Conservation (phyloP, 1,139 yeast species). For the Debaryomyces coudertii region DNA sequence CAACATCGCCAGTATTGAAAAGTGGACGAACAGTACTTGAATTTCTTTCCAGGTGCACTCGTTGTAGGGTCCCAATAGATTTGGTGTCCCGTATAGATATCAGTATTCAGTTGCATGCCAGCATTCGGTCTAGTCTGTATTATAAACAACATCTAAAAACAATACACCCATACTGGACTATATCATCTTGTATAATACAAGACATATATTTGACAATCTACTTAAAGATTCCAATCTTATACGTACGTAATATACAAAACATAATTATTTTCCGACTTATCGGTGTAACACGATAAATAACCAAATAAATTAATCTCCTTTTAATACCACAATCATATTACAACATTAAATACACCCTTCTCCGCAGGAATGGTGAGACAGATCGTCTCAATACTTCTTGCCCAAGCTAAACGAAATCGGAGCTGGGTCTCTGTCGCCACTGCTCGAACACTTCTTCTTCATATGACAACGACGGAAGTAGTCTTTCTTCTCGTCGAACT, state of each 20-base stretch:
- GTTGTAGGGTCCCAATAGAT: background rate
- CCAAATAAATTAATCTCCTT: slow-evolving; percentile 5
- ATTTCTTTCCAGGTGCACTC: background rate
- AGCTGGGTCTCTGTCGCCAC: slow-evolving; percentile 29
- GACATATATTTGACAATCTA: slow-evolving; percentile 7
- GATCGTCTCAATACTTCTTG: slow-evolving; percentile 22
- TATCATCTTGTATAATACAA: slow-evolving; percentile 6
- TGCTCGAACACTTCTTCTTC: slow-evolving; percentile 24
- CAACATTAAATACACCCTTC: slow-evolving; percentile 2
- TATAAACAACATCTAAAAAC: background rate
- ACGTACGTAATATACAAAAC: slow-evolving; percentile 8
- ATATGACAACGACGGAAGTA: slow-evolving; percentile 44
- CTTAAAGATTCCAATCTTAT: slow-evolving; percentile 5
- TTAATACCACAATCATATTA: slow-evolving; percentile 6
- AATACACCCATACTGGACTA: background rate
- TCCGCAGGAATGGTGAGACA: slow-evolving; percentile 11
- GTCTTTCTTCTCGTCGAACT: slow-evolving; percentile 50
- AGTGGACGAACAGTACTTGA: no score
- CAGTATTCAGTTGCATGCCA: background rate
- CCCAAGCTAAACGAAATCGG: slow-evolving; percentile 46
- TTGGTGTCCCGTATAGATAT: background rate
- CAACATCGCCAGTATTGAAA: no score
- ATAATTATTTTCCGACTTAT: slow-evolving; percentile 6
- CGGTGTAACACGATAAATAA: slow-evolving; percentile 2
- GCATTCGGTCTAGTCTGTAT: background rate